These are phyloP conservation scores for Suhomyces xylopsoci DNA, from an alignment of 805 yeast genomes.

Conservation along the genomic window DNA sequence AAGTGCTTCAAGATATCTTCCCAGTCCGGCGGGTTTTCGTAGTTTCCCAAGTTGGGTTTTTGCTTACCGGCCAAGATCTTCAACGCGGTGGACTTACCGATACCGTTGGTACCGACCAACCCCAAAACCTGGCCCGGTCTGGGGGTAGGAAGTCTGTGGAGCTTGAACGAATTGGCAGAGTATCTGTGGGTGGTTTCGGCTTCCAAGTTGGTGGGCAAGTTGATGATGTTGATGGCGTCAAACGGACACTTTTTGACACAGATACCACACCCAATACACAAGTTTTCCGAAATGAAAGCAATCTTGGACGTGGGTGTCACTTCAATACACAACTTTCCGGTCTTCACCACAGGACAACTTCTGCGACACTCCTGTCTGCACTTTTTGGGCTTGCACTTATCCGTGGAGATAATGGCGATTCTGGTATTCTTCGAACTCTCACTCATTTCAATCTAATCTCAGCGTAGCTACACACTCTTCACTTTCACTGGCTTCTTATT, in stretches of 20 bases:
- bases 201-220: conserved; percentile 93
- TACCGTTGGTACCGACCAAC: conserved; percentile 98
- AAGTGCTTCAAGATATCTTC: conserved; percentile 84
- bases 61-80: conserved; percentile 96
- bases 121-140: conserved; percentile 99
- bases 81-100: conserved; percentile 95
- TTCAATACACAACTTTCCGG: conserved; percentile 97
- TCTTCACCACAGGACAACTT: conserved; percentile 95
- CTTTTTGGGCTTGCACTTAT: conserved; percentile 96
- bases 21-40: conserved; percentile 97
- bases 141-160: conserved; percentile 96
- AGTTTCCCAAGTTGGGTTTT: conserved; percentile 93
- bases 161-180: conserved; percentile 95
- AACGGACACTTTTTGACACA: conserved; percentile 98
- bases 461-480: neutral
- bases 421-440: conserved; percentile 54
- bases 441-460: conserved; percentile 13
- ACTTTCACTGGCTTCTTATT: neutral
- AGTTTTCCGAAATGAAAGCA: conserved; percentile 88
- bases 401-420: conserved; percentile 93
- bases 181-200: conserved; percentile 93
- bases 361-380: conserved; percentile 98
- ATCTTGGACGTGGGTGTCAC: conserved; percentile 87
- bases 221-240: conserved; percentile 93
- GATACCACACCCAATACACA: conserved; percentile 99